Conservation (phyloP, 176 grass and related monocot genomes). For the Thalia dealbata region DNA sequence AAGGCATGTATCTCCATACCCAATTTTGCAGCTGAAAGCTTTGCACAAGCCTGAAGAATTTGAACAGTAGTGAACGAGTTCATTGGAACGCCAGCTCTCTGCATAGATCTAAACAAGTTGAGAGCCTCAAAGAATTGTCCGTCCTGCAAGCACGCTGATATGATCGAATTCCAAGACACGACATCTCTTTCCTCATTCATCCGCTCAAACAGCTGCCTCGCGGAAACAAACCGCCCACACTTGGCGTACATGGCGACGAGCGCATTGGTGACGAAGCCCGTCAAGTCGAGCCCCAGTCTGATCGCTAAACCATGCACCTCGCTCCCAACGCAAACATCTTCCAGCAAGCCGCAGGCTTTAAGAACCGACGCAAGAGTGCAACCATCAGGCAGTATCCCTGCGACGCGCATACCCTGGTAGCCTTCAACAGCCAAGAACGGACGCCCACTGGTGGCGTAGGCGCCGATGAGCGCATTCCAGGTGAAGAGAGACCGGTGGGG, state of each 20-base stretch:
- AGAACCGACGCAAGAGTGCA: constrained; percentile 74
- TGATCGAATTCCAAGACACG: constrained; percentile 76
- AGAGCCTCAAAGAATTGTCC: constrained; percentile 50
- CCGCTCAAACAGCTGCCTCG: constrained; percentile 49
- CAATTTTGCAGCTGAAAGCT: constrained; percentile 43
- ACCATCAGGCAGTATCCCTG: constrained; percentile 38
- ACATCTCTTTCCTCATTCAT: constrained; percentile 41
- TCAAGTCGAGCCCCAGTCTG: constrained; percentile 38
- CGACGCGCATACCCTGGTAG: constrained; percentile 36
- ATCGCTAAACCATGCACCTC: constrained; percentile 50
- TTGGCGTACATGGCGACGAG: constrained; percentile 82
- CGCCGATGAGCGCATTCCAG: constrained; percentile 84
- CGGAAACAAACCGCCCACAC: constrained; percentile 45
- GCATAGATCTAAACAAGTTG: constrained; percentile 58
- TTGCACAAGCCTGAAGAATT: constrained; percentile 58
- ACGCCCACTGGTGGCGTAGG: constrained; percentile 36
- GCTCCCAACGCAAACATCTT: constrained; percentile 27
- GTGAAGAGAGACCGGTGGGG: constrained; percentile 55
- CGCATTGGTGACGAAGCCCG: constrained; percentile 62
- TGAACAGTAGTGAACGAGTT: constrained; percentile 72
- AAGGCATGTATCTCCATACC: constrained; percentile 67
- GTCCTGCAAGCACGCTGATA: constrained; percentile 56
- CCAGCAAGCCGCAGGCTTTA: constrained; percentile 44
- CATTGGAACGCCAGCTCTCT: constrained; percentile 31
- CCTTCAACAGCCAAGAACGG: constrained; percentile 24